Evolutionary conservation across 192 early-diverging fungal species (phyloP).

Genomic region (Dimargaris verticillata): DNA sequence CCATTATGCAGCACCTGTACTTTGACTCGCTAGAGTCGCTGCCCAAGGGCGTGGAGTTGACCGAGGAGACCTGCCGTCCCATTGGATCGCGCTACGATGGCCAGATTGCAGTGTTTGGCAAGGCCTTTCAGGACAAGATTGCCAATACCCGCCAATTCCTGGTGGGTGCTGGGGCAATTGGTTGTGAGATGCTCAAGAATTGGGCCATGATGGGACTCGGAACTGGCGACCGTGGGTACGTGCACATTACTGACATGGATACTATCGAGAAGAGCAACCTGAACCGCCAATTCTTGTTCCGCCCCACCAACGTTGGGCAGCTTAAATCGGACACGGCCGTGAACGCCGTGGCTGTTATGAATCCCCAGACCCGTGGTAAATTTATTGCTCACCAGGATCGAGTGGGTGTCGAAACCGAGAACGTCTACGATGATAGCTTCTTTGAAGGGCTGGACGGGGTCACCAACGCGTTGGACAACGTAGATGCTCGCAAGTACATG

Average conservation of each 20-base stretch:
- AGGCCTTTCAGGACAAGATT: conserved; percentile 74
- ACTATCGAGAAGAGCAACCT: conserved; percentile 98
- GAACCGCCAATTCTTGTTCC: conserved; percentile 98
- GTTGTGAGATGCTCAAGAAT: conserved; percentile 99
- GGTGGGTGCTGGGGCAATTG: conserved; percentile 97
- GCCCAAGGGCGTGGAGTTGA: conserved; percentile 43
- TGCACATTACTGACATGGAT: conserved; percentile 97
- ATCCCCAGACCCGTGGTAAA: conserved; percentile 58
- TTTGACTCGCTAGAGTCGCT: conserved; percentile 95
- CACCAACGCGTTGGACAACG: conserved; percentile 96
- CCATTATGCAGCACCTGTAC: conserved; percentile 83
- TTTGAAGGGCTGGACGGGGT: conserved; percentile 79
- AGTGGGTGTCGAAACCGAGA: conserved; percentile 88
- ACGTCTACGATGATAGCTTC: conserved; percentile 80
- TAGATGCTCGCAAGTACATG: conserved; percentile 93
- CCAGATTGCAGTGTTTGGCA: conserved; percentile 90
- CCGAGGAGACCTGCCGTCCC: conserved; percentile 61
- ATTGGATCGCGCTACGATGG: conserved; percentile 86
- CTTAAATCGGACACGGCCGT: conserved; percentile 88
- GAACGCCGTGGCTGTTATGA: conserved; percentile 78
- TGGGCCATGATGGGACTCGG: conserved; percentile 92
- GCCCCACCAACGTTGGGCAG: conserved; percentile 67
- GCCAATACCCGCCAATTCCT: conserved; percentile 81
- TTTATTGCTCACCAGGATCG: conserved; percentile 74
- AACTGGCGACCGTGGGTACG: conserved; percentile 60